These are phyloP conservation scores for Ulmus americana DNA, from an alignment of 331 rosid species.

Conservation along the genomic window DNA sequence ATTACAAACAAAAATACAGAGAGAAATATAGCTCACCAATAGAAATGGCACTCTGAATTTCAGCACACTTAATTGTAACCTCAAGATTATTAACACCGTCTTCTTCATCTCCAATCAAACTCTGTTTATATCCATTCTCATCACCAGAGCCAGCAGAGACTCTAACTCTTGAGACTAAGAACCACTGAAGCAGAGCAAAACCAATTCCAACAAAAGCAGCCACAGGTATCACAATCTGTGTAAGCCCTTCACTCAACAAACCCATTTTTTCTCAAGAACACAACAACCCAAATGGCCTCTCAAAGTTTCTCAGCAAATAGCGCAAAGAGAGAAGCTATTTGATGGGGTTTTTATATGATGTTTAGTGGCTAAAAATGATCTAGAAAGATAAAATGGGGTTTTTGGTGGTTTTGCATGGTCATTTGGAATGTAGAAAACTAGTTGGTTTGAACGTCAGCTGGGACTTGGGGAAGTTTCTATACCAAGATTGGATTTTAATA, in stretches of 20 bases:
- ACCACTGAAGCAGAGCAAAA: conserved; percentile 62
- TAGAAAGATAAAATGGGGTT: not conserved
- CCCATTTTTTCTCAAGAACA: conserved; percentile 35
- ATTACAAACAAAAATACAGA: conserved; percentile 1
- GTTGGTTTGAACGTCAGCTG: conserved; percentile 41
- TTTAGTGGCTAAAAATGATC: conserved; percentile 1
- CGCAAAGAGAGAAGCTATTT: conserved; percentile 6
- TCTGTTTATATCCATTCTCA: conserved; percentile 26
- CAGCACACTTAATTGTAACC: conserved; percentile 50
- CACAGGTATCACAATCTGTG: conserved; percentile 51
- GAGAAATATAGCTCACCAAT: conserved; percentile 40
- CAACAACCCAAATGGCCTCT: conserved; percentile 5
- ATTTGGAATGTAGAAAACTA: conserved; percentile 17
- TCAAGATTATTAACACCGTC: conserved; percentile 39
- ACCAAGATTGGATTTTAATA: not conserved
- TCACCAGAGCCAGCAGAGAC: conserved; percentile 28
- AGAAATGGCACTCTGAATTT: conserved; percentile 58
- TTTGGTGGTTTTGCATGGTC: conserved; percentile 14
- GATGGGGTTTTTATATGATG: conserved; percentile 11
- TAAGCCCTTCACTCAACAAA: conserved; percentile 42
- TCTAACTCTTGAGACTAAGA: conserved; percentile 45
- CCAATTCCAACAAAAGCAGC: conserved; percentile 51
- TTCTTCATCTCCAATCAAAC: conserved; percentile 40
- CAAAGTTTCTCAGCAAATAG: conserved; percentile 13
- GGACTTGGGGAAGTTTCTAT: conserved; percentile 12